Evolutionary conservation across 257 asterid genomes (phyloP).

Genomic region (Rauvolfia tetraphylla): DNA sequence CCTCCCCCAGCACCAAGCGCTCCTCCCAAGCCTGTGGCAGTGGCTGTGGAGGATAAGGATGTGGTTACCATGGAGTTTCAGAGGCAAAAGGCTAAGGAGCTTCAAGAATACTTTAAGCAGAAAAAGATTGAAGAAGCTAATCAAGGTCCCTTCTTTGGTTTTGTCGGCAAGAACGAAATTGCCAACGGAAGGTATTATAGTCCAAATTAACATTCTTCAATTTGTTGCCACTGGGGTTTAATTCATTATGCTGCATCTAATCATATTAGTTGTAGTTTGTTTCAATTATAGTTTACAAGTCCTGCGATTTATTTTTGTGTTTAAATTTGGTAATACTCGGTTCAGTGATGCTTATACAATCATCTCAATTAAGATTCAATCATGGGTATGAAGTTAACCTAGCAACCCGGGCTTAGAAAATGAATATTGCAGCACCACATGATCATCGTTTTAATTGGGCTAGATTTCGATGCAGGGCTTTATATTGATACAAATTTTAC

Average conservation of each 20-base stretch:
- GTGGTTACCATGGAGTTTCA: conserved; percentile 80
- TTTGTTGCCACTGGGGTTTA: neutral
- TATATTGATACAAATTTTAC: neutral
- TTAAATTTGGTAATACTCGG: neutral
- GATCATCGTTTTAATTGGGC: neutral
- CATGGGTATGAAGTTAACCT: neutral
- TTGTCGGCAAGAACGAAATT: conserved; percentile 83
- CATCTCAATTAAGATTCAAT: neutral
- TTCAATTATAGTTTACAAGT: neutral
- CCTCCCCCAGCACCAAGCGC: conserved; percentile 24
- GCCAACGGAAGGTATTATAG: conserved; percentile 79
- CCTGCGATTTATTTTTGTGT: no score
- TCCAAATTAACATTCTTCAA: neutral
- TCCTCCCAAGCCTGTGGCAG: conserved; percentile 44
- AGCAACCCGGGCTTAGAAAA: neutral
- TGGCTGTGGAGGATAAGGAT: conserved; percentile 40
- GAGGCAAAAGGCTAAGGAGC: conserved; percentile 94
- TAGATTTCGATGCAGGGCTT: neutral
- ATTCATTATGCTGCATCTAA: neutral
- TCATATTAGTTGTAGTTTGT: neutral
- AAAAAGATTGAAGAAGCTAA: conserved; percentile 78
- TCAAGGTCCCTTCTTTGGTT: conserved; percentile 96
- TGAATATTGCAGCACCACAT: neutral
- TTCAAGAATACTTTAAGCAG: conserved; percentile 87
- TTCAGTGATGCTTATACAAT: neutral